phyloP scores from a whole-genome alignment of 1,284 basidiomycete species.

The Cutaneotrichosporon cavernicola region DNA sequence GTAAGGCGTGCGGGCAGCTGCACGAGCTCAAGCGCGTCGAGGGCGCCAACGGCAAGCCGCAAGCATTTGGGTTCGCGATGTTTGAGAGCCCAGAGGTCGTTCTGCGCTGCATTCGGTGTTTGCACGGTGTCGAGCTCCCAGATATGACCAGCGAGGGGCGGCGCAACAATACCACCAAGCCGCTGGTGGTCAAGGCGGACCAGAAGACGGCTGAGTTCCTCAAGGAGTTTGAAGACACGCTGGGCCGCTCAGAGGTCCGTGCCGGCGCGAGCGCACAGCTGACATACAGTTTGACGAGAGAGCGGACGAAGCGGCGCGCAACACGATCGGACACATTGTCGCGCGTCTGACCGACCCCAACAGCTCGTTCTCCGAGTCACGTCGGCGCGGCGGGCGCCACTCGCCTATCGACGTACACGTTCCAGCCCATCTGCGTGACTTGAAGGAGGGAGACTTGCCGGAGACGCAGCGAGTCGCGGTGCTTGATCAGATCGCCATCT shows the following conservation, averaged over 20 bases:
- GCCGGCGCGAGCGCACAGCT: neutral
- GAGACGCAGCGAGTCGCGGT: conserved; percentile 90
- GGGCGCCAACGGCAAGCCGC: conserved; percentile 83
- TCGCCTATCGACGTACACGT: conserved; percentile 61
- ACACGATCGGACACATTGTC: conserved; percentile 50
- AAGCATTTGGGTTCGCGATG: conserved; percentile 92
- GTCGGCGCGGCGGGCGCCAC: conserved; percentile 52
- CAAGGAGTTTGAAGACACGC: conserved; percentile 75
- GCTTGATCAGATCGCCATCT: conserved; percentile 90
- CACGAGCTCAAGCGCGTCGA: conserved; percentile 85
- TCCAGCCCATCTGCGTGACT: conserved; percentile 88
- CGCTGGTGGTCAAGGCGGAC: conserved; percentile 86
- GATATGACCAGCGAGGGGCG: conserved; percentile 62
- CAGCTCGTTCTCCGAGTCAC: conserved; percentile 23
- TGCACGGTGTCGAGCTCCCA: conserved; percentile 82
- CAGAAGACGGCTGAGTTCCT: conserved; percentile 85
- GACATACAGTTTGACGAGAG: conserved; percentile 48
- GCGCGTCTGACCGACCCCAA: conserved; percentile 44
- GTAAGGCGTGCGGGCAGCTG: conserved; percentile 79
- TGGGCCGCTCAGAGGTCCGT: conserved; percentile 75
- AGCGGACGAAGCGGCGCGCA: conserved; percentile 45
- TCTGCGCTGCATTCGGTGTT: conserved; percentile 70
- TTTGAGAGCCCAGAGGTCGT: conserved; percentile 87
- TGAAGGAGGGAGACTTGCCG: conserved; percentile 92
- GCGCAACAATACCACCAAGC: conserved; percentile 74